Conservation (phyloP, 768 basidiomycete genomes). For the Boletus sp. region DNA sequence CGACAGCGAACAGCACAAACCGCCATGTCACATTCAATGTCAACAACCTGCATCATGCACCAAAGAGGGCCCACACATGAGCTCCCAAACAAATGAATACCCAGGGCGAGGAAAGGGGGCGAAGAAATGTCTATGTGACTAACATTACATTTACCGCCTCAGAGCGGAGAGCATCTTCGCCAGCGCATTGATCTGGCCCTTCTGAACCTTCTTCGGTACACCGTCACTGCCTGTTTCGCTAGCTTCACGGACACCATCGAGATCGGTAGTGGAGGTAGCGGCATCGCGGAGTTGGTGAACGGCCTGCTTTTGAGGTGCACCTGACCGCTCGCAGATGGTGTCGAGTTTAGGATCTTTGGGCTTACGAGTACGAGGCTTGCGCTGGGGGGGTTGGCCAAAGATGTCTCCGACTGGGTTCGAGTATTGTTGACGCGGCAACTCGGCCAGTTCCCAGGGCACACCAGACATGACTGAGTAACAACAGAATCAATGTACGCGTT, state of each 20-base stretch:
- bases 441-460: conserved; percentile 70
- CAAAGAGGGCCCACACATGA: conserved; percentile 18
- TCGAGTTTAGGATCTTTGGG: conserved; percentile 64
- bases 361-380: conserved; percentile 67
- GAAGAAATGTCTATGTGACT: conserved; percentile 18
- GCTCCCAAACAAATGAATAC: conserved; percentile 13
- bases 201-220: conserved; percentile 74
- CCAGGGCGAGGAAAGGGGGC: neutral
- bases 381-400: conserved; percentile 52
- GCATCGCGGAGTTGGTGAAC: conserved; percentile 56
- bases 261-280: conserved; percentile 72
- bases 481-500: neutral
- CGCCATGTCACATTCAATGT: conserved; percentile 21
- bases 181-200: conserved; percentile 83
- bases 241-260: conserved; percentile 36
- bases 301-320: conserved; percentile 40
- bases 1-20: conserved; percentile 31
- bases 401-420: conserved; percentile 59
- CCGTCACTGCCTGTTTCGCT: conserved; percentile 33
- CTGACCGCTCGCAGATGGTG: conserved; percentile 72
- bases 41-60: conserved; percentile 32
- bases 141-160: conserved; percentile 49
- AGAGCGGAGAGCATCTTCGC: conserved; percentile 90
- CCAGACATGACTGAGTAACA: conserved; percentile 61
- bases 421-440: conserved; percentile 65